Conservation (phyloP, 2,329 filamentous ascomycete genomes). For the Botryotinia calthae region DNA sequence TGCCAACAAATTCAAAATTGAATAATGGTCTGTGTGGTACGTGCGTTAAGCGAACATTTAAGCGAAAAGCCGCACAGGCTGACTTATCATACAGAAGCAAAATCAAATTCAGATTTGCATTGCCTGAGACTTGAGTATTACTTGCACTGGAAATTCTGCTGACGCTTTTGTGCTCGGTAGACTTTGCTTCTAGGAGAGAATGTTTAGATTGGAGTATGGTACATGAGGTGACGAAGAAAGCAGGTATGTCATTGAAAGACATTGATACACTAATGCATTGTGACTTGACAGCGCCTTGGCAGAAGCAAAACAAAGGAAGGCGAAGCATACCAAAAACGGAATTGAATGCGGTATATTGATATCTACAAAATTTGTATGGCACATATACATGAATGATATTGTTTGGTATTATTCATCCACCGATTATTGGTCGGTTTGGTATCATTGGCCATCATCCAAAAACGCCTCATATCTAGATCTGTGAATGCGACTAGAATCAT, state of each 20-base stretch:
- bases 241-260: not conserved
- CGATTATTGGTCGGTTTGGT: not conserved
- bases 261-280: not conserved
- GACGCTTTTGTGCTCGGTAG: not conserved
- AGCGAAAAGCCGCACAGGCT: not conserved
- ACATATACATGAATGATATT: not conserved
- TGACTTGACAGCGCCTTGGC: not conserved
- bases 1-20: not conserved
- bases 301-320: not conserved
- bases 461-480: not conserved
- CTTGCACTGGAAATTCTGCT: not conserved
- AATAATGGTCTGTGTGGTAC: not conserved
- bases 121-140: not conserved
- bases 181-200: not conserved
- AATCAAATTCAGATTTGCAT: not conserved
- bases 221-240: not conserved
- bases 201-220: not conserved
- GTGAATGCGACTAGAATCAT: not conserved
- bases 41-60: not conserved
- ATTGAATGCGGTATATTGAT: not conserved
- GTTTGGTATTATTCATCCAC: not conserved
- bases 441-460: conserved; percentile 5
- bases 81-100: not conserved
- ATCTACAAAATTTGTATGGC: not conserved
- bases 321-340: too few species aligned